These are phyloP conservation scores for Pseudocercospora ulei DNA, from an alignment of 2,329 filamentous ascomycete species.

Conservation along the genomic window DNA sequence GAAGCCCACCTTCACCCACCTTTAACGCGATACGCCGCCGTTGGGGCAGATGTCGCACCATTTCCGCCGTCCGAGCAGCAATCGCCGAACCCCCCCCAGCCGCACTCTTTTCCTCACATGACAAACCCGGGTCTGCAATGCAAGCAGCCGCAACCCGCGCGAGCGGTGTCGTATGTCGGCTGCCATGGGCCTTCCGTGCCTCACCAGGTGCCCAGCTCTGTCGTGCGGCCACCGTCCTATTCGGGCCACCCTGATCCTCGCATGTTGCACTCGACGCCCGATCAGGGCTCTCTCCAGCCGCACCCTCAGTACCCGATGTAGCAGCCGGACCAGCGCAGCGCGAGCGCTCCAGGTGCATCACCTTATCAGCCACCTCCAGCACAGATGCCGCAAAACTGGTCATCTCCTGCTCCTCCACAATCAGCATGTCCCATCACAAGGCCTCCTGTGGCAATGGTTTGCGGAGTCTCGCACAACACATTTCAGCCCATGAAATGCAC, in stretches of 20 bases:
- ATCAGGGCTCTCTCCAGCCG: conserved; percentile 1
- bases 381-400: conserved; percentile 10
- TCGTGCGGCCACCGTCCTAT: not conserved
- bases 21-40: conserved; percentile 7
- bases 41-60: conserved; percentile 14
- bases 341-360: conserved; percentile 7
- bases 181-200: conserved; percentile 2
- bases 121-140: conserved; percentile 11
- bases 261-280: conserved; percentile 1
- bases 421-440: conserved; percentile 2
- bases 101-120: conserved; percentile 4
- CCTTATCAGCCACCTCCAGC: conserved; percentile 6
- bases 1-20: conserved; percentile 8
- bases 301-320: conserved; percentile 11
- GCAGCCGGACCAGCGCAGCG: conserved; percentile 12
- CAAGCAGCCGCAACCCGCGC: conserved; percentile 6
- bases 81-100: conserved; percentile 11
- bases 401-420: conserved; percentile 4
- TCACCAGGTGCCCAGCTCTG: conserved; percentile 2
- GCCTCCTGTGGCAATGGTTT: no score
- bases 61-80: conserved; percentile 10
- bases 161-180: conserved; percentile 11
- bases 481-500: no score
- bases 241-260: not conserved
- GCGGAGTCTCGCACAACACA: no score